Conservation (phyloP, 2,329 filamentous ascomycete species). For the Ophiosphaerella narmari region DNA sequence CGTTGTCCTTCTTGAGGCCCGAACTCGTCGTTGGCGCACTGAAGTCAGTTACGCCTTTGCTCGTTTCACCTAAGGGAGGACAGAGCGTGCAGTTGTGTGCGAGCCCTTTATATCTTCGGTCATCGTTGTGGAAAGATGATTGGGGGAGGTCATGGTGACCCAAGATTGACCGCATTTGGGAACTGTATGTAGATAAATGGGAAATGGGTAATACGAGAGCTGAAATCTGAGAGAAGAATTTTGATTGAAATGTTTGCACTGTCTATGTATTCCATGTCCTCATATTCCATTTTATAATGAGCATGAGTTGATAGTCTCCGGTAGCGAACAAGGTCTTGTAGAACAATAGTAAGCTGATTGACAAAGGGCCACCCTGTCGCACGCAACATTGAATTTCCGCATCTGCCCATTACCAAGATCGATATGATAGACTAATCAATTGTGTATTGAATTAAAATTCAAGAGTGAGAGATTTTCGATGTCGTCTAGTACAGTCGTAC, state of each 20-base stretch:
- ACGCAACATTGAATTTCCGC: neutral
- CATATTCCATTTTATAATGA: neutral
- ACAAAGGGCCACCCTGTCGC: conserved; percentile 1
- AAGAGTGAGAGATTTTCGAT: conserved; percentile 6
- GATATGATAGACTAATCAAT: neutral
- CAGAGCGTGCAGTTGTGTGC: neutral
- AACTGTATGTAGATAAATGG: neutral
- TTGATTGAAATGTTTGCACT: neutral
- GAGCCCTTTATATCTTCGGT: neutral
- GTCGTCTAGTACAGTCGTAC: conserved; percentile 15
- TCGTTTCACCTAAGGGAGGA: neutral
- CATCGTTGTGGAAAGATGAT: neutral
- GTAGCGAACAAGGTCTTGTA: neutral
- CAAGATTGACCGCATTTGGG: conserved; percentile 1
- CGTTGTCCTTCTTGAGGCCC: neutral
- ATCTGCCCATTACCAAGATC: too few species aligned
- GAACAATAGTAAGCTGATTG: conserved; percentile 4
- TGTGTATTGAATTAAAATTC: neutral
- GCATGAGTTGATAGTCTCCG: neutral
- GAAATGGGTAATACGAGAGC: too few species aligned
- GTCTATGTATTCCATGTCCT: too few species aligned
- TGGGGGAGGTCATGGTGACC: neutral
- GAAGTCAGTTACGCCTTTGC: too few species aligned
- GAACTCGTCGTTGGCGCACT: too few species aligned
- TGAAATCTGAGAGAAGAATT: neutral